A percentile compares a stretch with the other conserved stretches of the same genome.
Conservation (phyloP, 202 grass and related monocot genomes). For the Thinopyrum obtusiflorum region DNA sequence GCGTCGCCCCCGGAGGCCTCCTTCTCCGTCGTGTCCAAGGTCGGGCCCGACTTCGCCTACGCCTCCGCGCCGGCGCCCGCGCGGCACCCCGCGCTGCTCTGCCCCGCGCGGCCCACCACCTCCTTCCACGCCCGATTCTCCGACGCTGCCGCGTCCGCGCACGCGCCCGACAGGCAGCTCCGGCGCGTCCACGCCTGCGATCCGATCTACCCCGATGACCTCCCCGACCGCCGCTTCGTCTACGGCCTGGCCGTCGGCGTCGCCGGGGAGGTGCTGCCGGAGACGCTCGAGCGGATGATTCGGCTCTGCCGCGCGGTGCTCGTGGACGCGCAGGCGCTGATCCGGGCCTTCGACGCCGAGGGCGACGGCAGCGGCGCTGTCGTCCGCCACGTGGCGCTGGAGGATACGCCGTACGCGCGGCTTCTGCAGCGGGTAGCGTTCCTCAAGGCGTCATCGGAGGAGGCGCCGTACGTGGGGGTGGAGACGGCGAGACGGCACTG, state of each 20-base stretch:
- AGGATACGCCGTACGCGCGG: conserved; percentile 44
- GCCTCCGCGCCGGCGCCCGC: conserved; percentile 38
- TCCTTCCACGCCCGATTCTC: conserved; percentile 90
- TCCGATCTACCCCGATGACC: conserved; percentile 66
- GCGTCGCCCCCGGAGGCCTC: conserved; percentile 41
- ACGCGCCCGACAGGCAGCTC: conserved; percentile 69
- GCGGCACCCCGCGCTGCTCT: conserved; percentile 40
- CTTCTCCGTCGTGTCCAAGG: conserved; percentile 68
- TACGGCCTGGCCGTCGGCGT: conserved; percentile 77
- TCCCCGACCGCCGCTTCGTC: conserved; percentile 55
- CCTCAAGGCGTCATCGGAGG: conserved; percentile 86
- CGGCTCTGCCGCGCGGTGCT: conserved; percentile 69
- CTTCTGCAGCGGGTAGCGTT: conserved; percentile 66
- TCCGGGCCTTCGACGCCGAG: conserved; percentile 70
- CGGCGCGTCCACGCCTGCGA: conserved; percentile 62
- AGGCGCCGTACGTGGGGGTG: conserved; percentile 78
- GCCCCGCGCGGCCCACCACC: conserved; percentile 50
- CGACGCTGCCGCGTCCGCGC: conserved; percentile 31
- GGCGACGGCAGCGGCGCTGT: conserved; percentile 31
- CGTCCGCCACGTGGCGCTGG: conserved; percentile 54
- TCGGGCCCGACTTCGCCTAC: conserved; percentile 75
- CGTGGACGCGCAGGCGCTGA: conserved; percentile 89
- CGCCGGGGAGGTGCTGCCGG: conserved; percentile 69
- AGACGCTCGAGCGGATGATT: conserved; percentile 74
- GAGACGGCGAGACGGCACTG: conserved; percentile 54